Evolutionary conservation across 345 rosid species (phyloP).

Genomic region (Syzygium grande): DNA sequence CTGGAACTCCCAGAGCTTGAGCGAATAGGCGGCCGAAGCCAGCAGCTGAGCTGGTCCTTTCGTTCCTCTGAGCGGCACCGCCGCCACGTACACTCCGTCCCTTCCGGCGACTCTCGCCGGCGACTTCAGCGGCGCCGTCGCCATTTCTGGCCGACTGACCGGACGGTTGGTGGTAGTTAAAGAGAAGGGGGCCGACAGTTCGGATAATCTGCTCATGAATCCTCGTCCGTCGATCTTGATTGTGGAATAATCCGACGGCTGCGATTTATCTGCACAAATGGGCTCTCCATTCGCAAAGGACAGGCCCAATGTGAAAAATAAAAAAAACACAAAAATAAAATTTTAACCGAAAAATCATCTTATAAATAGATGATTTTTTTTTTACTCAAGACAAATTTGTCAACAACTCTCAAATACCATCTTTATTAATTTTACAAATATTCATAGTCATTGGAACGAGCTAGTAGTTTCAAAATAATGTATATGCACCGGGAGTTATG

Average conservation of each 20-base stretch:
- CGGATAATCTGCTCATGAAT: neutral
- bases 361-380: neutral
- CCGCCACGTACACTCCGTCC: constrained; percentile 53
- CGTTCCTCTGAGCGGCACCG: constrained; percentile 50
- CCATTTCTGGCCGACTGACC: constrained; percentile 1
- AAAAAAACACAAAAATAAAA: neutral
- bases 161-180: neutral
- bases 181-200: neutral
- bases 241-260: neutral
- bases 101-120: constrained; percentile 3
- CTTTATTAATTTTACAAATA: neutral
- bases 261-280: neutral
- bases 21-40: constrained; percentile 52
- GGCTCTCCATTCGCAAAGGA: neutral
- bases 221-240: neutral
- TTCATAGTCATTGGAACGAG: neutral
- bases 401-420: neutral
- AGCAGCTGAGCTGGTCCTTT: constrained; percentile 49
- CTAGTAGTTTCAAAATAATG: neutral
- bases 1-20: constrained; percentile 40
- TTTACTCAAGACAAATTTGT: neutral
- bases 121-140: constrained; percentile 11
- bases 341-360: neutral
- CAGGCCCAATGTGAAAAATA: neutral
- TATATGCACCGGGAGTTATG: neutral